phyloP scores from a whole-genome alignment of 306 rosid genomes.

The Fragaria vesca region DNA sequence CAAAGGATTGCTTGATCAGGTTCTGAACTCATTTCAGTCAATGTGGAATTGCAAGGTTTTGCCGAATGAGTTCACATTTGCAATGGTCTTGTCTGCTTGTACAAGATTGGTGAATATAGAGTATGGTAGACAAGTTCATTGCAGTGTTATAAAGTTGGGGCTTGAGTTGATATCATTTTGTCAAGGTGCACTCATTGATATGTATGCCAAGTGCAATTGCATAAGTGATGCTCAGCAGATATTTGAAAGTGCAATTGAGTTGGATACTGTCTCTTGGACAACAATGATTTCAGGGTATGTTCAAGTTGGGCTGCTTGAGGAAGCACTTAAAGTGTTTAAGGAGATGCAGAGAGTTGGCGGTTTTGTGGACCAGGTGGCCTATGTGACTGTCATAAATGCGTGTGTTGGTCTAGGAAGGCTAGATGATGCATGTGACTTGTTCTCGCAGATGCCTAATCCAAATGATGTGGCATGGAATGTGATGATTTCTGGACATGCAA shows the following conservation, averaged over 20 bases:
- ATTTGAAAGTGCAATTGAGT: slow-evolving; percentile 35
- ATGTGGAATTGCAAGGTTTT: slow-evolving; percentile 31
- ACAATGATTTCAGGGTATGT: slow-evolving; percentile 65
- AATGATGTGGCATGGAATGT: slow-evolving; percentile 86
- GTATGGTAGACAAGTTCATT: slow-evolving; percentile 59
- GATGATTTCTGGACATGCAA: slow-evolving; percentile 83
- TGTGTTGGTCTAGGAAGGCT: slow-evolving; percentile 45
- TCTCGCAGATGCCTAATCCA: slow-evolving; percentile 41
- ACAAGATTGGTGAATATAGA: slow-evolving; percentile 44
- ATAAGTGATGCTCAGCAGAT: slow-evolving; percentile 44
- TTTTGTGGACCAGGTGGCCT: slow-evolving; percentile 53
- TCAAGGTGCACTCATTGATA: slow-evolving; percentile 58
- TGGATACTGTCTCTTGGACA: slow-evolving; percentile 62
- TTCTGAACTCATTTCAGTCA: slow-evolving; percentile 37
- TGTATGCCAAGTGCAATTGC: slow-evolving; percentile 58
- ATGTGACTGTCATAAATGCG: slow-evolving; percentile 61
- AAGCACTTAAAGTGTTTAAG: slow-evolving; percentile 57
- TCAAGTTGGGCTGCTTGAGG: slow-evolving; percentile 44
- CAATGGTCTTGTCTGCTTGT: slow-evolving; percentile 55
- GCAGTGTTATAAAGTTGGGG: slow-evolving; percentile 46
- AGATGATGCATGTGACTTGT: slow-evolving; percentile 46
- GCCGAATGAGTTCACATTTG: slow-evolving; percentile 57
- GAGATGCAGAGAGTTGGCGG: slow-evolving; percentile 46
- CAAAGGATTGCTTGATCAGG: slow-evolving; percentile 31
- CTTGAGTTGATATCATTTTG: slow-evolving; percentile 41